Evolutionary conservation across 345 rosid genomes (phyloP).

Genomic region (Psidium friedrichsthalianum): DNA sequence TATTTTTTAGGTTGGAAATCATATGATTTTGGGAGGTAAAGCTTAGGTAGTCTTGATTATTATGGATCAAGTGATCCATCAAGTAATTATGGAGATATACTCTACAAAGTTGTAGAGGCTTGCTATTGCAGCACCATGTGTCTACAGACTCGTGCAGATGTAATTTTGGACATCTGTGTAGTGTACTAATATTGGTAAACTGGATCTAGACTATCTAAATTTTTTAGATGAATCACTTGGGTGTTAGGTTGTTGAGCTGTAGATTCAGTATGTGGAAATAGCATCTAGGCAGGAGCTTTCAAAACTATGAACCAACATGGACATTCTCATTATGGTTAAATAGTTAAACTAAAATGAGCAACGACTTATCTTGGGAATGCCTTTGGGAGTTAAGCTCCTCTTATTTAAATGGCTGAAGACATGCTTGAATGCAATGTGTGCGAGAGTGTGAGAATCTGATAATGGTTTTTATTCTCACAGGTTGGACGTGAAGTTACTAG

Average conservation of each 20-base stretch:
- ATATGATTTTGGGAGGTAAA: background rate
- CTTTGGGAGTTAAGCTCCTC: background rate
- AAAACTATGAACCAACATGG: background rate
- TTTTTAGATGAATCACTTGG: background rate
- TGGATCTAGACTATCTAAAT: background rate
- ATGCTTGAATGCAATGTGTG: constrained; percentile 28
- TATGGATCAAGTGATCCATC: background rate
- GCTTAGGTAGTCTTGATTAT: background rate
- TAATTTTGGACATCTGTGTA: background rate
- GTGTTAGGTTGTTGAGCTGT: background rate
- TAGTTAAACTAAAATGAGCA: background rate
- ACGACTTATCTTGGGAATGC: background rate
- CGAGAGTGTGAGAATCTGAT: constrained; percentile 42
- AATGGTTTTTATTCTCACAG: constrained; percentile 26
- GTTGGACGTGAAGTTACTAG: constrained; percentile 39
- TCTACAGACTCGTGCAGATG: background rate
- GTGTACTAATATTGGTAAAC: background rate
- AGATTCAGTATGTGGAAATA: background rate
- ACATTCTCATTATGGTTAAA: background rate
- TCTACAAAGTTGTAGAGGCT: background rate
- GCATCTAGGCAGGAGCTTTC: background rate
- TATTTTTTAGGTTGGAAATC: background rate
- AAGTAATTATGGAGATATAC: background rate
- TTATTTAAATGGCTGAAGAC: constrained; percentile 32
- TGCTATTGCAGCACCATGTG: background rate